Evolutionary conservation across 1,139 yeast species (phyloP).

Genomic region (Geotrichum aggregatum): DNA sequence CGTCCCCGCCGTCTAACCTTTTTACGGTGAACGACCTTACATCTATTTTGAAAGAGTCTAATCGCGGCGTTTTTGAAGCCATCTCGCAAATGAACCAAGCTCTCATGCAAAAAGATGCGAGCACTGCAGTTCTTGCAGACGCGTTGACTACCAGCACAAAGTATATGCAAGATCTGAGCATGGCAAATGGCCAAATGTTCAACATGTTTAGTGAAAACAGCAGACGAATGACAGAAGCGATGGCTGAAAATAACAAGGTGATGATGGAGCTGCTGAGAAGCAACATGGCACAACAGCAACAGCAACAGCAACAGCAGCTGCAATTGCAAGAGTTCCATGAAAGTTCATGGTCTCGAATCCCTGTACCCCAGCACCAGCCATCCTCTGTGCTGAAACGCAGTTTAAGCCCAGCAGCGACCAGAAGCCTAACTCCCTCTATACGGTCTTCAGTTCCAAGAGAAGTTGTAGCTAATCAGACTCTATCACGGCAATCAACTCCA

Average conservation of each 20-base stretch:
- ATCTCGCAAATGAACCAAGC: slow-evolving; percentile 7
- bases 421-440: neutral
- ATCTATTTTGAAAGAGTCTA: neutral
- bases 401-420: neutral
- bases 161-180: slow-evolving; percentile 9
- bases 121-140: slow-evolving; percentile 4
- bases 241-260: slow-evolving; percentile 8
- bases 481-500: neutral
- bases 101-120: slow-evolving; percentile 2
- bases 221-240: slow-evolving; percentile 3
- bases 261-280: slow-evolving; percentile 7
- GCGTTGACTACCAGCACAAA: slow-evolving; percentile 1
- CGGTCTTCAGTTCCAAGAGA: neutral
- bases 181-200: slow-evolving; percentile 4
- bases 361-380: neutral
- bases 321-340: neutral
- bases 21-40: slow-evolving; percentile 2
- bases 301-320: slow-evolving; percentile 2
- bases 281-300: neutral
- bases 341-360: neutral
- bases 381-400: too few species aligned
- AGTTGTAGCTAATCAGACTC: neutral
- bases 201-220: slow-evolving; percentile 2
- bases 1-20: neutral
- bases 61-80: slow-evolving; percentile 6